Base-by-base conservation (phyloP, 2,329 filamentous ascomycete species). In the Madurella fahalii region DNA sequence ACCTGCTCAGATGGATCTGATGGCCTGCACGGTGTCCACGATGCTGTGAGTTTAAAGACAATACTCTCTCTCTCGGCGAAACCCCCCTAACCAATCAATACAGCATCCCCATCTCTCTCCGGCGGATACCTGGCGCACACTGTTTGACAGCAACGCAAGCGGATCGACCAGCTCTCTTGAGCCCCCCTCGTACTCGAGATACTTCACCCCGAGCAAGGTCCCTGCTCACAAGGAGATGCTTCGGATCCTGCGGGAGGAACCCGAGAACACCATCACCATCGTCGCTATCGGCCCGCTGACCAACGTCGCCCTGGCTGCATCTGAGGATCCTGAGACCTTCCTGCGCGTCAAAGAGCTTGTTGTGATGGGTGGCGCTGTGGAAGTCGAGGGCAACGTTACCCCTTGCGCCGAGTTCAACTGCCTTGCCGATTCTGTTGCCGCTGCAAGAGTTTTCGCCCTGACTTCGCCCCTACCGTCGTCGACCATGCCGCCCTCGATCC, bases 331-430 rank as follows among this genome's bases (percentile, higher is more conserved):
- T 0, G 90, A 93, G 70, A 86, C 91, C 0, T 96, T 99, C 70
- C 78, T 99, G 52, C 84, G 85, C 42, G 89, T 85, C 47, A 95
- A 95, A 70, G 91, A 97, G 71, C 81, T 99, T 2, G 86, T 96
- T 4, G 89, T 96, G 45, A 99, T 99, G 94, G 94, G 93, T 56
- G 94, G 94, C 56, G 86, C 89, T 20, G 81, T 99, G 51, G 79
- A 88, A 56, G 74, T 84, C 43, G 80, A 85, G 48, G 94, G 94
- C 63, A 99, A 99, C 70, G 84, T 89, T 66, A 85, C 84, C 44
- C 93, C 94, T 1, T 82, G 87, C 12, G 90, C 89, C 59, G 94
- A 99, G 70, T 99, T 99, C 81, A 99, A 99, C 76, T 88, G 87
- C 54, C 95, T 90, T 67, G 92, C 94, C 54, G 95, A 99, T 69